A percentile compares a stretch with the other conserved stretches of the same genome.
Evolutionary conservation across 148 eudicot genomes (phyloP).

Genomic region (Diospyros lotus): DNA sequence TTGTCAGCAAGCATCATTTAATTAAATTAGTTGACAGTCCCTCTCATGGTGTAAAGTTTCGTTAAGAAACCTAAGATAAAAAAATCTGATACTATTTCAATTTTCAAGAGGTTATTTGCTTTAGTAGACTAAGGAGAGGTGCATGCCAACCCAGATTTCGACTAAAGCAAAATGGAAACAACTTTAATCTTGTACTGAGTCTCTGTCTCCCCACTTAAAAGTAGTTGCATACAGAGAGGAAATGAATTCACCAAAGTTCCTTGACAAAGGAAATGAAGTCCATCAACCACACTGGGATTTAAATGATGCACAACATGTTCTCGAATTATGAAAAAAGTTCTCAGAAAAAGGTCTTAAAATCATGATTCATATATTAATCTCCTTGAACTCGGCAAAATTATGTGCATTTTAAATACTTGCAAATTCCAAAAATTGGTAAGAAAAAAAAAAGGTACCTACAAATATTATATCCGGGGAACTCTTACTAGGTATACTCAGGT

Average conservation of each 20-base stretch:
- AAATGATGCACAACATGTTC: not conserved
- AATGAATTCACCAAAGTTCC: not conserved
- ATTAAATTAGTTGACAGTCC: not conserved
- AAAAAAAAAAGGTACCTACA: not conserved
- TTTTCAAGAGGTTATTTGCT: not conserved
- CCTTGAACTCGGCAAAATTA: not conserved
- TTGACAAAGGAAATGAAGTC: not conserved
- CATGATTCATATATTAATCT: not conserved
- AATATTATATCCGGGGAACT: not conserved
- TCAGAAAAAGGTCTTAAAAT: not conserved
- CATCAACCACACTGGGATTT: not conserved
- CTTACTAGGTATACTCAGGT: not conserved
- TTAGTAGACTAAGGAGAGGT: not conserved
- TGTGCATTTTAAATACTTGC: not conserved
- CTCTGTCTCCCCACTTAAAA: not conserved
- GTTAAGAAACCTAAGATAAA: conserved; percentile 1
- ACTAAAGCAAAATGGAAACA: not conserved
- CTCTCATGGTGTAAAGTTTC: not conserved
- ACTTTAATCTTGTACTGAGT: not conserved
- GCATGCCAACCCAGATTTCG: not conserved
- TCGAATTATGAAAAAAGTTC: not conserved
- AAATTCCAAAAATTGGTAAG: not conserved
- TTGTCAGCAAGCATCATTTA: not conserved
- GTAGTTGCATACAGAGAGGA: not conserved
- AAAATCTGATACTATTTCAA: not conserved